phyloP scores from a whole-genome alignment of 192 early-diverging fungal genomes.

The Globomyces pollinis-pini region DNA sequence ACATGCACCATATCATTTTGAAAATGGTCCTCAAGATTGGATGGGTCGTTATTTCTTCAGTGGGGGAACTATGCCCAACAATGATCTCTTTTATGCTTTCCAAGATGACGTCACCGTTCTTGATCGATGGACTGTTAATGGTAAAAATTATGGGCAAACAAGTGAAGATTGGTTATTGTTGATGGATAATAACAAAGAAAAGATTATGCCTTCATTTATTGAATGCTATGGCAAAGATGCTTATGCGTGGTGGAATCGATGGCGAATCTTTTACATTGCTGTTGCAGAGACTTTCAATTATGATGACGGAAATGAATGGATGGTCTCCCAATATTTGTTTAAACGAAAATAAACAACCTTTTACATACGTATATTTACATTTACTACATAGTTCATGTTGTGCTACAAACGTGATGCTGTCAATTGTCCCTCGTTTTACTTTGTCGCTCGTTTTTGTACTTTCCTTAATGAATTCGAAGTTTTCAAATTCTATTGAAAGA shows the following conservation, averaged over 20 bases:
- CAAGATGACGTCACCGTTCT: conserved; percentile 44
- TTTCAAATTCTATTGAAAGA: too few relatives aligned
- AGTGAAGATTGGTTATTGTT: conserved; percentile 44
- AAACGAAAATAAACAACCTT: conserved; percentile 24
- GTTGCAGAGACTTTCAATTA: conserved; percentile 51
- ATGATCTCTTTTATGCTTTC: conserved; percentile 56
- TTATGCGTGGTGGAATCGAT: conserved; percentile 50
- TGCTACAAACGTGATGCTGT: too few relatives aligned
- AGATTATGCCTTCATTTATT: conserved; percentile 31
- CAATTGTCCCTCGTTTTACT: too few relatives aligned
- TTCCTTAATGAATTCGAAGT: too few relatives aligned
- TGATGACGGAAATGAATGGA: conserved; percentile 51
- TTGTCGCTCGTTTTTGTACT: too few relatives aligned
- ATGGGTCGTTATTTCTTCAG: conserved; percentile 62
- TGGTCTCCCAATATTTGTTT: conserved; percentile 57
- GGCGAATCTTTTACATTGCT: conserved; percentile 56
- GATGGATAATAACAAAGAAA: conserved; percentile 37
- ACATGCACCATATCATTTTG: conserved; percentile 51
- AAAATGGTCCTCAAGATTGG: conserved; percentile 42
- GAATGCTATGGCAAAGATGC: conserved; percentile 44
- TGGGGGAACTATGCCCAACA: conserved; percentile 36
- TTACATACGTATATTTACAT: too few relatives aligned
- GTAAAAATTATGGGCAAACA: conserved; percentile 50
- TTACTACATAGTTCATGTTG: too few relatives aligned
- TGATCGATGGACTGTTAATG: conserved; percentile 56